A percentile compares a stretch with the other conserved stretches of the same genome.
phyloP scores from a whole-genome alignment of 305 asterid genomes.

The Solanum hybrid region DNA sequence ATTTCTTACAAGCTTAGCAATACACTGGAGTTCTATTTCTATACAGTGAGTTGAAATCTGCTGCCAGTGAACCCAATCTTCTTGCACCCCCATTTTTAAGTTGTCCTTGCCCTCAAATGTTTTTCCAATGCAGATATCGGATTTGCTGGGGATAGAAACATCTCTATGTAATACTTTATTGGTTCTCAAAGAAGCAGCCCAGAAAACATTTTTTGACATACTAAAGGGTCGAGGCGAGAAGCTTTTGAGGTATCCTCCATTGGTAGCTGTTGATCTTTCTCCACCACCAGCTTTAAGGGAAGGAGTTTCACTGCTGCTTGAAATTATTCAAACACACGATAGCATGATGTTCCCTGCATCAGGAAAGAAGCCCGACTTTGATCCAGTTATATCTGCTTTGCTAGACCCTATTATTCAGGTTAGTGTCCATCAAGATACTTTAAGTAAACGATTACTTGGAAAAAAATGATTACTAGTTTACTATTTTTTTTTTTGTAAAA shows the following conservation, averaged over 20 bases:
- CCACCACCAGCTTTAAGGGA: constrained; percentile 94
- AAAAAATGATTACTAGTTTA: background rate
- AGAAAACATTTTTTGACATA: constrained; percentile 79
- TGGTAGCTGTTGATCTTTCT: constrained; percentile 86
- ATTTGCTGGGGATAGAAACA: constrained; percentile 87
- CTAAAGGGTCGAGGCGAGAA: constrained; percentile 91
- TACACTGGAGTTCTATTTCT: constrained; percentile 92
- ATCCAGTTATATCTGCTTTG: constrained; percentile 87
- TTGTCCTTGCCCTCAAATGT: constrained; percentile 11
- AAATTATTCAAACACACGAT: constrained; percentile 73
- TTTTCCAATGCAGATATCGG: constrained; percentile 54
- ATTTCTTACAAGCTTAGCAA: constrained; percentile 80
- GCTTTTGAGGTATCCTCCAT: constrained; percentile 89
- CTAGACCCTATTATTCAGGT: constrained; percentile 96
- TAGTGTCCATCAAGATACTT: background rate
- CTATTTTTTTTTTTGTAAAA: too few relatives aligned
- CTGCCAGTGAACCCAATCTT: background rate
- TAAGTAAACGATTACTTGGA: background rate
- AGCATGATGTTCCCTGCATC: constrained; percentile 84
- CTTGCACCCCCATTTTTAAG: constrained; percentile 6
- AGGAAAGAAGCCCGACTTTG: constrained; percentile 67
- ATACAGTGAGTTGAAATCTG: constrained; percentile 61
- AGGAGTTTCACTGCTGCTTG: constrained; percentile 83
- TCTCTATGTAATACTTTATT: constrained; percentile 79
- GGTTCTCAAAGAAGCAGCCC: constrained; percentile 94